Percentiles rank a stretch among this genome's conserved stretches.
These are phyloP conservation scores for Pestalotiopsis sp. DNA, from an alignment of 2,329 filamentous ascomycete species.

Conservation along the genomic window DNA sequence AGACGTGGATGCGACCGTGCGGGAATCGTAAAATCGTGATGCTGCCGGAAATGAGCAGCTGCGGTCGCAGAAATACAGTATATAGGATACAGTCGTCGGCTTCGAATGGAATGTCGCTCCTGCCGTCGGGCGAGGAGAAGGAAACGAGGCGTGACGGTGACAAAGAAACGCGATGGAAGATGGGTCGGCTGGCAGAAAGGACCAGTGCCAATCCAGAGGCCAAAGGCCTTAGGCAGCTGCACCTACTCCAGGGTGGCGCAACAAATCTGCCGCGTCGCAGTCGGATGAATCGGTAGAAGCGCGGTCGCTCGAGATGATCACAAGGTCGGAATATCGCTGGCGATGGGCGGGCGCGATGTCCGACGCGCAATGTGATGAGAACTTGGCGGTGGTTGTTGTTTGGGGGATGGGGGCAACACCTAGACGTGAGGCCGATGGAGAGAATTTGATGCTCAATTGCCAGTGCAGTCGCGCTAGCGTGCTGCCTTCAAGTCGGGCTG, in stretches of 20 bases:
- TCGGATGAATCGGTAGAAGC: constrained; percentile 2
- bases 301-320: constrained; percentile 28
- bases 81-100: constrained; percentile 8
- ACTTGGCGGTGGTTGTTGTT: constrained; percentile 17
- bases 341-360: constrained; percentile 44
- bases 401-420: neutral
- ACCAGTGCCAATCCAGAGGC: constrained; percentile 29
- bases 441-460: neutral
- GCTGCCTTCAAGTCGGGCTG: neutral
- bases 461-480: neutral
- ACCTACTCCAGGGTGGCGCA: constrained; percentile 27
- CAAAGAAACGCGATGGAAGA: neutral
- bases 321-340: constrained; percentile 34
- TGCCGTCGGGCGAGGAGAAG: neutral
- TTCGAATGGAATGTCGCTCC: neutral
- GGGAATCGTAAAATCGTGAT: constrained; percentile 14
- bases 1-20: neutral
- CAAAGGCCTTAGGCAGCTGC: constrained; percentile 41
- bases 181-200: constrained; percentile 23
- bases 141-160: neutral
- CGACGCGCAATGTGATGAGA: constrained; percentile 57
- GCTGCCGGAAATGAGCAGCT: neutral
- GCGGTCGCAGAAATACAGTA: constrained; percentile 25
- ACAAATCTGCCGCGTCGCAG: constrained; percentile 25
- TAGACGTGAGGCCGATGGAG: neutral